Evolutionary conservation across 2,329 filamentous ascomycete species (phyloP).

Genomic region (Thelonectria olida): DNA sequence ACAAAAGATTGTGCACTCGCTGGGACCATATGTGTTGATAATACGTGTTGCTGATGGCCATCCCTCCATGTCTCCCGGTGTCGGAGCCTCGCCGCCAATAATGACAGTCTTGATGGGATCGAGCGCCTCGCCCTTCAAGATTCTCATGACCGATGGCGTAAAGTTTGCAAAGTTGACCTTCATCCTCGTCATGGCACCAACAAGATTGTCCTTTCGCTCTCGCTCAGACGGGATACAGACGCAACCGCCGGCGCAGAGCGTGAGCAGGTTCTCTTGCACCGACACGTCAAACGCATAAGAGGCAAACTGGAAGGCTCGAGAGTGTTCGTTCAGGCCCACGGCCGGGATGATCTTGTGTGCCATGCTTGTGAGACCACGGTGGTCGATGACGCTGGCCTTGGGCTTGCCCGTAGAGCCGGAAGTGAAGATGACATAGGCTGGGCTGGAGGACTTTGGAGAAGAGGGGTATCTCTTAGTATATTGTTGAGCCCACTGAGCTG

Average conservation of each 20-base stretch:
- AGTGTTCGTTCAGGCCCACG: neutral
- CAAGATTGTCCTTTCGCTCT: neutral
- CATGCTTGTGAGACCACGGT: conserved; percentile 13
- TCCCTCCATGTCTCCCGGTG: neutral
- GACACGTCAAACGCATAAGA: conserved; percentile 7
- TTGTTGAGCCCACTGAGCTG: neutral
- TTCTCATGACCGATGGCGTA: neutral
- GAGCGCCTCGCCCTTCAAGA: too few relatives aligned
- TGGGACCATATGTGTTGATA: conserved; percentile 21
- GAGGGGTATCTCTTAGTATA: too few relatives aligned
- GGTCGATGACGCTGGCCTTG: conserved; percentile 34
- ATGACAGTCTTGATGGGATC: neutral
- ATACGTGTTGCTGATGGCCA: neutral
- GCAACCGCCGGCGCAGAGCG: conserved; percentile 10
- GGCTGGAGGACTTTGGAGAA: neutral
- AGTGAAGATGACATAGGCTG: conserved; percentile 31
- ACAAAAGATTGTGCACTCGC: conserved; percentile 10
- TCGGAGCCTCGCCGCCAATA: neutral
- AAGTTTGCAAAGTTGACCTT: neutral
- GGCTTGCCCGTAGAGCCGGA: conserved; percentile 37
- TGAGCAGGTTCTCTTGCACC: conserved; percentile 3
- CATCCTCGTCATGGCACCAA: neutral
- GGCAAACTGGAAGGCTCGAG: conserved; percentile 17
- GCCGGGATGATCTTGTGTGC: neutral
- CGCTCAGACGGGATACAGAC: conserved; percentile 14